Base-by-base conservation (phyloP, 495 filamentous ascomycete species). In the Talaromyces nanjingensis region DNA sequence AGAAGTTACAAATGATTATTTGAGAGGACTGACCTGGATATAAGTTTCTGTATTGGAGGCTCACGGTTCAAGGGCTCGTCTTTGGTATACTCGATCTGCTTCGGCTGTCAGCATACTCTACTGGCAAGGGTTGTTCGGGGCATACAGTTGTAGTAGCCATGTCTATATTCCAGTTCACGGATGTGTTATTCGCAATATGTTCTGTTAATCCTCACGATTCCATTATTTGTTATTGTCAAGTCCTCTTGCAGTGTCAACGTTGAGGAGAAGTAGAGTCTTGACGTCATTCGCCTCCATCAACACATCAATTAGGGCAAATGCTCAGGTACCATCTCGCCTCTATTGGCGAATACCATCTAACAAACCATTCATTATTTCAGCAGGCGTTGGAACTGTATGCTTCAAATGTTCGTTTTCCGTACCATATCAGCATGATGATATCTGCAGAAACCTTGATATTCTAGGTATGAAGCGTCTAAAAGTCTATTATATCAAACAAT, bases 11-110 rank as follows among this genome's bases (percentile, higher is more conserved):
- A 7, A 60, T 14, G 4, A 54, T 24, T 16, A 1, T 54, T 22
- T 22, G 52, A 22, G 24, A 54, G 9, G 20, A 24, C 64, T 27
- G 49, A 79, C 77, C 66, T 74, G 5, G 69, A 67, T 16, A 80
- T 64, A 14, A 81, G 67, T 49, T 74, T 66, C 65, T 77, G 68
- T 9, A 76, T 37, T 6, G 70, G 60, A 25, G 78, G 79, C 63
- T 83, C 80, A 4, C 75, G 72, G 64, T 83, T 81, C 29, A 83
- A 60, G 6, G 79, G 80, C 24, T 77, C 65, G 29, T 76, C 66
- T 29, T 71, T 67, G 7, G 75, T 71, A 60, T 77, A 75, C 27
- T 77, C 73, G 31, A 70, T 49, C 64, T 74, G 58, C 52, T 63
- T 62, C 9, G 22, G 18, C 54, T n/a, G 59, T 60, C 24, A 47